phyloP scores from a whole-genome alignment of 345 rosid genomes.

The Triadica sebifera region DNA sequence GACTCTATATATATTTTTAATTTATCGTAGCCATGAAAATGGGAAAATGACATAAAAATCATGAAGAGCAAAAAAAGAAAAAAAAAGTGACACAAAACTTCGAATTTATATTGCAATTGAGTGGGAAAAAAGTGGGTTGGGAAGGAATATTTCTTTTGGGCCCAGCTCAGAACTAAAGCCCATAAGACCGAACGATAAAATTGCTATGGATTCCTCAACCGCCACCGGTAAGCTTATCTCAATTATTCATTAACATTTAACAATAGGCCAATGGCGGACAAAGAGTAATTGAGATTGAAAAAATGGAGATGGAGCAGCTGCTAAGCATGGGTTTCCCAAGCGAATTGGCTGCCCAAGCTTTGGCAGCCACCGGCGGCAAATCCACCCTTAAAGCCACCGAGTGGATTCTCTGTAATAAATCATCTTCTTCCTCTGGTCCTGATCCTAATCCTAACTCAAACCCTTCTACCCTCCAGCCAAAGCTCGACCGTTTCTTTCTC shows the following conservation, averaged over 20 bases:
- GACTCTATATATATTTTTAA: no score
- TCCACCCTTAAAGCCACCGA: slow-evolving; percentile 59
- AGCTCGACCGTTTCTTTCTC: slow-evolving; percentile 57
- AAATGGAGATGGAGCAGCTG: slow-evolving; percentile 58
- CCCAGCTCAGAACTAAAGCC: no score
- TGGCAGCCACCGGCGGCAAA: slow-evolving; percentile 61
- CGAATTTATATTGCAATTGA: no score
- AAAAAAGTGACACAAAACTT: no score
- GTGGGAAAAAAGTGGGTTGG: no score
- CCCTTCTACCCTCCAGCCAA: slow-evolving; percentile 39
- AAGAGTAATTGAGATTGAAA: no score
- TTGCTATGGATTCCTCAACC: no score
- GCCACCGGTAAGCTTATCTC: slow-evolving; percentile 25
- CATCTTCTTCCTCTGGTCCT: slow-evolving; percentile 11
- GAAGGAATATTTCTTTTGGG: no score
- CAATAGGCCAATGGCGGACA: slow-evolving; percentile 23
- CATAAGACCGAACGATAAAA: no score
- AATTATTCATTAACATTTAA: background rate
- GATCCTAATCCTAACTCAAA: slow-evolving; percentile 4
- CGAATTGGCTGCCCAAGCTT: slow-evolving; percentile 55
- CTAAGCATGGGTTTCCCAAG: slow-evolving; percentile 54
- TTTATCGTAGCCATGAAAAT: no score
- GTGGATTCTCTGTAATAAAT: slow-evolving; percentile 46
- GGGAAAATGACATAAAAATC: no score
- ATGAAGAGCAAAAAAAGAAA: no score